A percentile compares a stretch with the other conserved stretches of the same genome.
Conservation (phyloP, 163 green algal species). For the Chloroidium sp. region DNA sequence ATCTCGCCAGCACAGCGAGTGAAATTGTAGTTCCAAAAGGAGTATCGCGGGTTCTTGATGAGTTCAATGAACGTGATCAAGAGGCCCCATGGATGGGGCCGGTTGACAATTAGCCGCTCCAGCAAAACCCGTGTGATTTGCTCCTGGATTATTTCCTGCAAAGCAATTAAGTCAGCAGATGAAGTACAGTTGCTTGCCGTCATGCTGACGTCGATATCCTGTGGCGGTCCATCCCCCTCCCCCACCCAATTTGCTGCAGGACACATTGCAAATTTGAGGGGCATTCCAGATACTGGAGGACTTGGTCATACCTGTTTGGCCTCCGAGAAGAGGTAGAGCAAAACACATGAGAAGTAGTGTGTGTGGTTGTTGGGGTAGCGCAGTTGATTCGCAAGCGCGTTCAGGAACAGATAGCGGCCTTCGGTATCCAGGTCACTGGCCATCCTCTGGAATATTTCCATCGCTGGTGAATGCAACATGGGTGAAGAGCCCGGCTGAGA, state of each 20-base stretch:
- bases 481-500: slow-evolving; percentile 17
- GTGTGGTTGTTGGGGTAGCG: slow-evolving; percentile 97
- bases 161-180: not conserved
- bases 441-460: slow-evolving; percentile 64
- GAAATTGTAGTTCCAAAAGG: slow-evolving; percentile 94
- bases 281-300: not conserved
- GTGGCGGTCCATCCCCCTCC: too few relatives aligned
- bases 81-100: slow-evolving; percentile 83
- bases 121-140: slow-evolving; percentile 96
- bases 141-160: slow-evolving; percentile 53
- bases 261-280: too few relatives aligned
- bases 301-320: slow-evolving; percentile 20
- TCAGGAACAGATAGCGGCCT: slow-evolving; percentile 83
- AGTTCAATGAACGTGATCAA: slow-evolving; percentile 99
- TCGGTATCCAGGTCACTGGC: slow-evolving; percentile 41
- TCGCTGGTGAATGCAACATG: slow-evolving; percentile 27
- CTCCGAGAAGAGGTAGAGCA: slow-evolving; percentile 91
- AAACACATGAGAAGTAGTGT: slow-evolving; percentile 91
- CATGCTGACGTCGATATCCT: too few relatives aligned
- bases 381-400: slow-evolving; percentile 97
- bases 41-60: slow-evolving; percentile 96
- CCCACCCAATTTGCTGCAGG: too few relatives aligned
- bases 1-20: slow-evolving; percentile 90
- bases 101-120: slow-evolving; percentile 95
- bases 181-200: not conserved